These are phyloP conservation scores for Calvatia gigantea DNA, from an alignment of 768 basidiomycete genomes.

Conservation along the genomic window DNA sequence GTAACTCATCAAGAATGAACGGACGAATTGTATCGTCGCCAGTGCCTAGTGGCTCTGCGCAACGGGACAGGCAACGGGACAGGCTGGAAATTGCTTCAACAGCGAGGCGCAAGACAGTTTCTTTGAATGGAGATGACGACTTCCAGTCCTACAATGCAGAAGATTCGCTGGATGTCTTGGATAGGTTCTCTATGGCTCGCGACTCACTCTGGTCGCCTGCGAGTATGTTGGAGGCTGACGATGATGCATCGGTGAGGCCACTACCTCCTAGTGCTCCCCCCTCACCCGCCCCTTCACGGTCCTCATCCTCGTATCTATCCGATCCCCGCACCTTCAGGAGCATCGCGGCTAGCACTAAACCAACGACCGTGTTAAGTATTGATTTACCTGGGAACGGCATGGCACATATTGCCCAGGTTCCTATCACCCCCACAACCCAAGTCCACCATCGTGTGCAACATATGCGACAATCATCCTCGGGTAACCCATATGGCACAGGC, in stretches of 20 bases:
- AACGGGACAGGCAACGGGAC: constrained; percentile 26
- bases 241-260: constrained; percentile 90
- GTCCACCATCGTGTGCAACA: constrained; percentile 55
- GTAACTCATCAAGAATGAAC: constrained; percentile 29
- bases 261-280: constrained; percentile 86
- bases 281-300: constrained; percentile 82
- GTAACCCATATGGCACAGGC: constrained; percentile 22
- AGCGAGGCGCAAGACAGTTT: constrained; percentile 54
- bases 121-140: constrained; percentile 58
- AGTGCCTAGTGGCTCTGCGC: constrained; percentile 25
- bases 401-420: constrained; percentile 90
- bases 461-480: constrained; percentile 57
- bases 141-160: constrained; percentile 30
- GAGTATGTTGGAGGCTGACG: constrained; percentile 81
- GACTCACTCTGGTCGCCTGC: constrained; percentile 81
- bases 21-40: constrained; percentile 44
- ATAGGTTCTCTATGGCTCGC: constrained; percentile 57
- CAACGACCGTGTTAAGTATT: constrained; percentile 89
- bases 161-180: constrained; percentile 46
- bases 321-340: constrained; percentile 79
- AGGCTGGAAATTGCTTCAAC: constrained; percentile 28
- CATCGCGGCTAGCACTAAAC: constrained; percentile 87
- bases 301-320: constrained; percentile 81
- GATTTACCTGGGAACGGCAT: constrained; percentile 78
- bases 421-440: constrained; percentile 54